Percentiles rank a stretch among this genome's conserved stretches.
Evolutionary conservation across 768 basidiomycete genomes (phyloP).

Genomic region (Epithele typhae): DNA sequence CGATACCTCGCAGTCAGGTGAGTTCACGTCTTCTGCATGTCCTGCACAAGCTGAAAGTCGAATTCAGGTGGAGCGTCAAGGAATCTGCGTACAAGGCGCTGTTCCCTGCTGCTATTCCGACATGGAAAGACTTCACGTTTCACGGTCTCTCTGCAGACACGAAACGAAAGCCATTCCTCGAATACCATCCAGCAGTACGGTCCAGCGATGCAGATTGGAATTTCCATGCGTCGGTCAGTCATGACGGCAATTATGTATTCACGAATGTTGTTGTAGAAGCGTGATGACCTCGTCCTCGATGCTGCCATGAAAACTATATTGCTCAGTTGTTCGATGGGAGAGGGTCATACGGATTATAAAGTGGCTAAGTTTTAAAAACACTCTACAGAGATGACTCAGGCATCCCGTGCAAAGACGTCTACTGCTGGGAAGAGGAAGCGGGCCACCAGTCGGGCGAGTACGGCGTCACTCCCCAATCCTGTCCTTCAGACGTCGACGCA

Average conservation of each 20-base stretch:
- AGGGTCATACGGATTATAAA: not conserved
- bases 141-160: slow-evolving; percentile 22
- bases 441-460: slow-evolving; percentile 57
- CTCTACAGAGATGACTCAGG: too few species aligned
- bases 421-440: not conserved
- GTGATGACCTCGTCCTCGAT: not conserved
- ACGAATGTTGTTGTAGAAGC: slow-evolving; percentile 61
- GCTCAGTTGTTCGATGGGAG: not conserved
- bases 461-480: slow-evolving; percentile 41
- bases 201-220: too few species aligned
- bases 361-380: too few species aligned
- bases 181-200: slow-evolving; percentile 19
- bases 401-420: not conserved
- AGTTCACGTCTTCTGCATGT: slow-evolving; percentile 15
- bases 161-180: slow-evolving; percentile 47
- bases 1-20: slow-evolving; percentile 75
- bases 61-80: slow-evolving; percentile 71
- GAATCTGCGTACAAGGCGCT: slow-evolving; percentile 87
- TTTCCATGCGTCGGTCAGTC: slow-evolving; percentile 72
- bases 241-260: slow-evolving; percentile 76
- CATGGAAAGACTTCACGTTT: slow-evolving; percentile 67
- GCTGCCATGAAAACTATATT: too few species aligned
- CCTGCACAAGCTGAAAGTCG: too few species aligned
- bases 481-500: slow-evolving; percentile 26
- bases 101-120: slow-evolving; percentile 54